Evolutionary conservation across 352 stramenopile genomes (phyloP).

Genomic region (Pythium vanterpoolii): DNA sequence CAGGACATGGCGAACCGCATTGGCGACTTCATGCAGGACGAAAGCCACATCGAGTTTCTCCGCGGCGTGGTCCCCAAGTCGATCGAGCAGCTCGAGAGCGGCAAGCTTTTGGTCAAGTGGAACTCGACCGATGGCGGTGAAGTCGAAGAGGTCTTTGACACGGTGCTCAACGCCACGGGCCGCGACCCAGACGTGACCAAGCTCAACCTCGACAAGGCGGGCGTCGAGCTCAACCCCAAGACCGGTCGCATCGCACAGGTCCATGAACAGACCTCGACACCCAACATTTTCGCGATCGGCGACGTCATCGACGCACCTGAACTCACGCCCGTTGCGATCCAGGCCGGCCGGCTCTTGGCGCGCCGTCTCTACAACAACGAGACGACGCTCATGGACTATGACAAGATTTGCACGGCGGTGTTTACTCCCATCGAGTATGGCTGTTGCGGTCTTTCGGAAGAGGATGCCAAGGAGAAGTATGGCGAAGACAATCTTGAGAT

Average conservation of each 20-base stretch:
- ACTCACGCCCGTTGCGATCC: conserved; percentile 97
- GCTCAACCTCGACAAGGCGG: conserved; percentile 85
- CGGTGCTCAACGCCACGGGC: conserved; percentile 94
- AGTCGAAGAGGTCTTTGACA: conserved; percentile 93
- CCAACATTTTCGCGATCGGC: conserved; percentile 97
- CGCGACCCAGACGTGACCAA: conserved; percentile 91
- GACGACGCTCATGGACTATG: conserved; percentile 89
- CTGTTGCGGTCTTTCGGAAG: conserved; percentile 95
- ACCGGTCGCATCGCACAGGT: conserved; percentile 90
- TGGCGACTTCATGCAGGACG: conserved; percentile 90
- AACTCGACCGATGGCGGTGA: conserved; percentile 48
- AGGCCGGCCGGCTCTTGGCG: conserved; percentile 90
- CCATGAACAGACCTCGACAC: conserved; percentile 92
- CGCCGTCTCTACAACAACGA: conserved; percentile 89
- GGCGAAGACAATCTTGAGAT: conserved; percentile 92
- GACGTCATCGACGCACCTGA: conserved; percentile 97
- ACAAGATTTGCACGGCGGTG: conserved; percentile 90
- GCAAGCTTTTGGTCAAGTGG: conserved; percentile 81
- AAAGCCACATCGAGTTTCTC: conserved; percentile 92
- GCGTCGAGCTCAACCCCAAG: conserved; percentile 86
- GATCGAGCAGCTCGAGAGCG: conserved; percentile 89
- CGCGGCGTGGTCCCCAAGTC: conserved; percentile 87
- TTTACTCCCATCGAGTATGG: conserved; percentile 99
- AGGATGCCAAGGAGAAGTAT: conserved; percentile 89
- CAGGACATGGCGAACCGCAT: conserved; percentile 95